Evolutionary conservation across 306 rosid genomes (phyloP), one percentile per base, ranked within the genome.

Genomic region (Ormosia semicastrata): DNA sequence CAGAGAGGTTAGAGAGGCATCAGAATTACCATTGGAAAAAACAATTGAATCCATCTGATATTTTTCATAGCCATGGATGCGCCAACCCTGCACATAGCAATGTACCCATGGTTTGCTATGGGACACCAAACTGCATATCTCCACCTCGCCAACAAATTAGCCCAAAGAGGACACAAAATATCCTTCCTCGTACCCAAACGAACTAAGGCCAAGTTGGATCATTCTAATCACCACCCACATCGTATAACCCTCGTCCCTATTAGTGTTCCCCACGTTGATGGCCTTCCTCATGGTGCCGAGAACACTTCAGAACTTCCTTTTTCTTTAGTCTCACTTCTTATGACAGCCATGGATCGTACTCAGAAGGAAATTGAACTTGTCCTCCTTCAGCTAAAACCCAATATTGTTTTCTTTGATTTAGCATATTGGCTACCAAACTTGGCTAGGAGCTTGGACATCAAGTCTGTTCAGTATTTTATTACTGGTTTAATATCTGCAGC

Each of bases 51-150:
- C 24, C 24, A 24, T 24, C 24, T 24, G 24, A 24, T 24, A 24
- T 24, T 24, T 24, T 24, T 24, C 24, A 24, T 24, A 24, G 24
- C 1, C 24, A 85, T 85, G 88, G 88, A 81, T 77, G 0, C 58
- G 7, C 0, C 52, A 40, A 0, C 73, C 9, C 0, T 85, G 30
- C 89, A 85, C 59, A 82, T 85, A 58, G 84, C 86, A 2, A 82
- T 85, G 84, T 78, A 57, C 46, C 89, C 89, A 32, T 85, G 81
- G 86, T 82, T 85, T 43, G 89, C 89, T 0, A 66, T 85, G 86
- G 89, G 89, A 0, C 86, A 82, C 75, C 24, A 77, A 33, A 77
- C 58, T 11, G 86, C 86, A 43, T 78, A 13, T 67, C 81, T 86
- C 32, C 84, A 86, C 18, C 78, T 86, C 52, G 78, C 89, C 4